Evolutionary conservation across 2,329 filamentous ascomycete species (phyloP).

Genomic region (Alternaria viburni): DNA sequence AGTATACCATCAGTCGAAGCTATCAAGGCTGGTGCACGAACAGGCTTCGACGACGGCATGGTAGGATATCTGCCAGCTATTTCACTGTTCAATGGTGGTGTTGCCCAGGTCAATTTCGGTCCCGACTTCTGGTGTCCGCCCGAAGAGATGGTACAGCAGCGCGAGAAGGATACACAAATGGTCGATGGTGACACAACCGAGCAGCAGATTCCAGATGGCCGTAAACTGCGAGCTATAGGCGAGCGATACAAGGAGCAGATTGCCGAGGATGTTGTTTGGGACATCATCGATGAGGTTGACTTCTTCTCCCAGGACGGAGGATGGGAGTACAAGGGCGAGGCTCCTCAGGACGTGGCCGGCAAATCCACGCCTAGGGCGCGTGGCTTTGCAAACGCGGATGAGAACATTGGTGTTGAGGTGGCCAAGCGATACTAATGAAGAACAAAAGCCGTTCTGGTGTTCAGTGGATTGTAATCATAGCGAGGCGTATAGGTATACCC

Average conservation of each 20-base stretch:
- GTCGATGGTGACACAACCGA: constrained; percentile 22
- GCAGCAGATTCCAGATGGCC: constrained; percentile 30
- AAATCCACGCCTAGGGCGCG: constrained; percentile 47
- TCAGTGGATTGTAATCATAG: neutral
- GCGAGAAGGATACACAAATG: constrained; percentile 43
- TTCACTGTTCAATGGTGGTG: constrained; percentile 88
- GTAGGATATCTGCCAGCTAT: constrained; percentile 95
- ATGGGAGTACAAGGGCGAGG: constrained; percentile 49
- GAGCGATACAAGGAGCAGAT: constrained; percentile 93
- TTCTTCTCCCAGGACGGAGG: constrained; percentile 77
- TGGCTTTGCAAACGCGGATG: constrained; percentile 47
- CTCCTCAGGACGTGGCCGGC: constrained; percentile 38
- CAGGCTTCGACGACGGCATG: constrained; percentile 91
- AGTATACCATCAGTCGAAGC: constrained; percentile 74
- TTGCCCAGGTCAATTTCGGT: constrained; percentile 92
- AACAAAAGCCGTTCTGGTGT: neutral
- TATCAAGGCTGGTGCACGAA: constrained; percentile 74
- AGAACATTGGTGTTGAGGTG: constrained; percentile 47
- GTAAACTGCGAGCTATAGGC: constrained; percentile 65
- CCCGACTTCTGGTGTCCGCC: constrained; percentile 92
- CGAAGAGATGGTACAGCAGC: constrained; percentile 58
- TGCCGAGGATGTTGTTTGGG: constrained; percentile 90
- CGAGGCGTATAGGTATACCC: constrained; percentile 18
- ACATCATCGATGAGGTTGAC: constrained; percentile 93
- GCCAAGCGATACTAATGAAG: constrained; percentile 38